Evolutionary conservation across 2,329 filamentous ascomycete genomes (phyloP), one percentile per base, ranked within the genome.

Genomic region (Metarhizium rileyi): DNA sequence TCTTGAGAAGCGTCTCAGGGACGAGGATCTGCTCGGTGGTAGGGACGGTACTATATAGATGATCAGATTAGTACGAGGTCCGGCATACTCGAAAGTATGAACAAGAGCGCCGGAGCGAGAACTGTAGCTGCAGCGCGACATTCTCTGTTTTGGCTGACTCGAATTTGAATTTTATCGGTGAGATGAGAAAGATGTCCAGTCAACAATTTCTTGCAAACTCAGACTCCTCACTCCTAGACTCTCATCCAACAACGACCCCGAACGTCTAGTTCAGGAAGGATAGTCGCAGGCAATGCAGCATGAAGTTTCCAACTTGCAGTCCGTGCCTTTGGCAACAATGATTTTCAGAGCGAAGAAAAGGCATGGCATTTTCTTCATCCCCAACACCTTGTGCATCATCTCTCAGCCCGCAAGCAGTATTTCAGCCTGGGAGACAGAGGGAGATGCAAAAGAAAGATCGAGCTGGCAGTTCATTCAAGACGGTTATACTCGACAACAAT

Each of bases 1-100:
- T 98, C 87, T 98, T 98, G 74, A 98, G 84, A 68, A 98, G 88
- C 66, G 93, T 98, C 88, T 98, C 93, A 64, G 93, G 93, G 70
- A 97, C 89, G 72, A 97, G 81, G 72, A 98, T 84, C 74, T 97
- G 87, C 74, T 96, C 88, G 75, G 90, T 77, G 73, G 90, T 95
- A 63, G 93, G 89, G 69, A 95, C 87, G 76, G 83, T 84, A 77
- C 90, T 95, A 70, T 59, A 63, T 54, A 55, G 48, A 52, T 16
- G 30, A 14, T 82, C 71, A 88, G 84, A 86, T 88, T 83, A 87
- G 85, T 87, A 83, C 81, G 79, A 80, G 77, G 77, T 81, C 80
- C 83, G 77, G 70, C 75, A 80, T 75, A 78, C 76, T 71, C 58
- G 49, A n/a, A 52, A 68, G 75, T 75, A 79, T 80, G 77, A 69